Evolutionary conservation across 495 filamentous ascomycete genomes (phyloP).

Genomic region (Staphylotrichum tortipilum): DNA sequence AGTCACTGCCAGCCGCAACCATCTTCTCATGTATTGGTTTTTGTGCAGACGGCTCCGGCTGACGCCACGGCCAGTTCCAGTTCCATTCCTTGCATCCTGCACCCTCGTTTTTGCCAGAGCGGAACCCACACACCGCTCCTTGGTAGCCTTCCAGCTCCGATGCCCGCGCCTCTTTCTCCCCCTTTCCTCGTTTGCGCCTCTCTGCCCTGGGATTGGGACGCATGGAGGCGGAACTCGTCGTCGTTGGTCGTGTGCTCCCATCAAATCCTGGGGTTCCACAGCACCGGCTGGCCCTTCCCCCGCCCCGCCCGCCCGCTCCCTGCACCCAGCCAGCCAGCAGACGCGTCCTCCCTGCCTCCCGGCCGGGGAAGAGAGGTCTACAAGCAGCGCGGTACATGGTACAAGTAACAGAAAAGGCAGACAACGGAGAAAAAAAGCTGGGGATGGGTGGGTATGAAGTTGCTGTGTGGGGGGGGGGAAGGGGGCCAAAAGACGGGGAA

Average conservation of each 20-base stretch:
- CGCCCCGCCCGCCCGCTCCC: too few species aligned
- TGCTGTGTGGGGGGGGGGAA: too few species aligned
- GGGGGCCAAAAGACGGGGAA: constrained; percentile 2
- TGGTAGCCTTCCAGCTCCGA: too few species aligned
- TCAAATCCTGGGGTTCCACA: not conserved
- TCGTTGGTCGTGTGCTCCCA: not conserved
- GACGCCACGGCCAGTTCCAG: not conserved
- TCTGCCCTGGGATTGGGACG: not conserved
- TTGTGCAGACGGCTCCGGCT: not conserved
- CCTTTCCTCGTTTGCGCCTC: not conserved
- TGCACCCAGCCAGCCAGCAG: too few species aligned
- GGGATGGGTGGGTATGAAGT: not conserved
- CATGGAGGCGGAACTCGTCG: not conserved
- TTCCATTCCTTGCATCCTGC: constrained; percentile 2
- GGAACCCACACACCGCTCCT: constrained; percentile 9
- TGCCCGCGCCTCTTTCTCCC: too few species aligned
- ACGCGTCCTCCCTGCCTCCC: too few species aligned
- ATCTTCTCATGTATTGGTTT: too few species aligned
- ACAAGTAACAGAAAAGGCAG: too few species aligned
- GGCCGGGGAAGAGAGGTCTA: not conserved
- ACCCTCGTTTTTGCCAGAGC: not conserved
- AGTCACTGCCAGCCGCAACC: too few species aligned
- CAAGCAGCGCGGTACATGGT: too few species aligned
- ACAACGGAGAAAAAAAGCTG: not conserved
- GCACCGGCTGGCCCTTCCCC: not conserved